A percentile compares a stretch with the other conserved stretches of the same genome.
Conservation (phyloP, 495 filamentous ascomycete species). For the Neurospora sp. region DNA sequence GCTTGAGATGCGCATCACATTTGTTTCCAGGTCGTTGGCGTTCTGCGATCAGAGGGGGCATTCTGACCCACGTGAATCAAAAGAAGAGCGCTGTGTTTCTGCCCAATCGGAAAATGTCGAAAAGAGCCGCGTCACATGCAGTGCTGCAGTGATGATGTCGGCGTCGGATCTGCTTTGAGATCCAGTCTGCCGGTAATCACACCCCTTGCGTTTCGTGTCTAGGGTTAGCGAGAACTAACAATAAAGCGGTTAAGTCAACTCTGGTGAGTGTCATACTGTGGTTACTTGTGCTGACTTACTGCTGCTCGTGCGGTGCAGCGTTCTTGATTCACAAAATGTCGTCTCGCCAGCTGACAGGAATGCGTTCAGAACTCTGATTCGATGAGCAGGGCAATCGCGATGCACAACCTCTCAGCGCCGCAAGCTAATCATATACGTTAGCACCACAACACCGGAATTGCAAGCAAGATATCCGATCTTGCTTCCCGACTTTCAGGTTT, state of each 20-base stretch:
- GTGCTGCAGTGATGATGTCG: background rate
- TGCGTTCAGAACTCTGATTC: background rate
- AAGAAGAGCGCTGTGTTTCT: background rate
- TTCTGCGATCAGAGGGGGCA: background rate
- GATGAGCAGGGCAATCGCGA: background rate
- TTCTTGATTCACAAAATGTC: background rate
- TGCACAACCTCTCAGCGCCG: background rate
- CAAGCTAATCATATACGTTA: background rate
- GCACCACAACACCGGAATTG: background rate
- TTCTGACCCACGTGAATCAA: background rate
- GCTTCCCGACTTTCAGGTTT: background rate
- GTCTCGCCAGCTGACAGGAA: background rate
- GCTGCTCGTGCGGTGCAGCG: background rate
- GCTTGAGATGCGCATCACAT: background rate
- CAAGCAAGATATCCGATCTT: background rate
- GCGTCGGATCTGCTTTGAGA: background rate
- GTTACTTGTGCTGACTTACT: background rate
- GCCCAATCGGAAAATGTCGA: background rate
- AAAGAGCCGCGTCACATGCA: background rate
- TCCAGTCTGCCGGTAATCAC: background rate
- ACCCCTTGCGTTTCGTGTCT: background rate
- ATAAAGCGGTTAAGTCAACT: background rate
- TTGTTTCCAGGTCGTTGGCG: background rate
- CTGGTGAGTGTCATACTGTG: background rate
- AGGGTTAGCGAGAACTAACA: background rate